Base-by-base conservation (phyloP, 345 rosid genomes). In the Nephelium lappaceum region DNA sequence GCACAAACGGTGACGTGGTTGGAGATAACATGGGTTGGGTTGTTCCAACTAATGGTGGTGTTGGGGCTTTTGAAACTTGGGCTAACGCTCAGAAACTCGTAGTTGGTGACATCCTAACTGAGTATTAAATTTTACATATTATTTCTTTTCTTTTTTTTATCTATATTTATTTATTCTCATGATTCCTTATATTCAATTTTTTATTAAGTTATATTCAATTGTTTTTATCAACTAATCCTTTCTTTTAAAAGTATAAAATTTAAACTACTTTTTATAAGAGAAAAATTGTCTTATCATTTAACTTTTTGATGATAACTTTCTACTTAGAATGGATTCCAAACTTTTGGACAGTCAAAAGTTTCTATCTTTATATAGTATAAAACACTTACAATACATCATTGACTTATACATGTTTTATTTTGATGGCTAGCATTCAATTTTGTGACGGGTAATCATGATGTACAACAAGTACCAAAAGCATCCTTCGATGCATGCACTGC, bases 61-160 rank as follows among this genome's bases (percentile, higher is more conserved):
- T 77, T 6, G 6, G 61, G 3, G 79, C 78, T 2, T 87, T 80
- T 45, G 11, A 45, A 45, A 45, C 8, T 7, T 45, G 51, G 88
- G 85, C 83, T n/a, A 36, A 27, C 57, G 64, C 45, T 49, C 74
- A 80, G 75, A 78, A 36, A 8, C 85, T 87, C 67, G 19, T 53
- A 11, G 83, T 85, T 58, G 88, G 90, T 38, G 90, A 87, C 74
- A 79, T 42, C 18, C 79, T 87, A 12, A 27, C 87, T 87, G 74
- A 77, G 85, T 73, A 11, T 42, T 39, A 6, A 19, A 2, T 24
- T 71, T 4, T 39, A 16, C 11, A 8, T 21, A 45, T 38, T 43
- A 18, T 4, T n/a, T n/a, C n/a, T n/a, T n/a, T n/a, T 8, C 3
- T 24, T 6, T 1, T 49, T 10, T 5, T 66, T 11, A 12, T 21